Percentiles rank a stretch among this genome's conserved stretches.
These are phyloP conservation scores for Aschersonia sp. DNA, from an alignment of 2,329 filamentous ascomycete genomes.

Conservation along the genomic window DNA sequence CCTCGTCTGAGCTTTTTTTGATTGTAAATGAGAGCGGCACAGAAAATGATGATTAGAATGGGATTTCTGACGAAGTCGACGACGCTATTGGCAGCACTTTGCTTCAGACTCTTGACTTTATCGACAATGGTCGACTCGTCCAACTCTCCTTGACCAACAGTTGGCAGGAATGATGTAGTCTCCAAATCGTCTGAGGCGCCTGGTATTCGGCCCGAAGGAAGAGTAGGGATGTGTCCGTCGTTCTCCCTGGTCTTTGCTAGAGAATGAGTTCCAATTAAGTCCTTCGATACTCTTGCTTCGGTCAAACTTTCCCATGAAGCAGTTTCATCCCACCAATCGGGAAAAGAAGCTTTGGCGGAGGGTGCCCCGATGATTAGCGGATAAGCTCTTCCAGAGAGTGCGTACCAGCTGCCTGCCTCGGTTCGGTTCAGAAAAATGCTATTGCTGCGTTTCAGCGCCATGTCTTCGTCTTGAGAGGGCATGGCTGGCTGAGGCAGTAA, in stretches of 20 bases:
- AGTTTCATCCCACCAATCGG: slow-evolving; percentile 32
- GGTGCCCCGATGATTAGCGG: slow-evolving; percentile 66
- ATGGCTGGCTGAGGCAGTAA: slow-evolving; percentile 75
- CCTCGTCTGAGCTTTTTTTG: slow-evolving; percentile 29
- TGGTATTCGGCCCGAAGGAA: slow-evolving; percentile 18
- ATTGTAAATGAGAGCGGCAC: slow-evolving; percentile 26
- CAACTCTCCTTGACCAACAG: slow-evolving; percentile 8
- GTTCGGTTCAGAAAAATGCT: slow-evolving; percentile 82
- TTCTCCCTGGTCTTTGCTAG: slow-evolving; percentile 22
- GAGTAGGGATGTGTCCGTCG: slow-evolving; percentile 19
- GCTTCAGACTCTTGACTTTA: slow-evolving; percentile 34
- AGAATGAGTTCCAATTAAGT: slow-evolving; percentile 58
- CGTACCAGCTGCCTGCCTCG: slow-evolving; percentile 81
- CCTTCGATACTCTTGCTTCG: slow-evolving; percentile 38
- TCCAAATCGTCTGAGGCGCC: slow-evolving; percentile 16
- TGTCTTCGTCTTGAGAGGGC: slow-evolving; percentile 34
- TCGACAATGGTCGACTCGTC: slow-evolving; percentile 30
- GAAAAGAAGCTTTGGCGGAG: slow-evolving; percentile 26
- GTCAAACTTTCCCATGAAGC: slow-evolving; percentile 23
- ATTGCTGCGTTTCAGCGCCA: slow-evolving; percentile 38
- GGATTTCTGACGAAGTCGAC: slow-evolving; percentile 43
- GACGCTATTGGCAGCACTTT: slow-evolving; percentile 32
- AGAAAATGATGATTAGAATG: slow-evolving; percentile 29
- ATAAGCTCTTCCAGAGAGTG: slow-evolving; percentile 74
- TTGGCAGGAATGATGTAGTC: slow-evolving; percentile 18